phyloP scores from a whole-genome alignment of 176 grass and related monocot genomes.

The Ananas comosus region DNA sequence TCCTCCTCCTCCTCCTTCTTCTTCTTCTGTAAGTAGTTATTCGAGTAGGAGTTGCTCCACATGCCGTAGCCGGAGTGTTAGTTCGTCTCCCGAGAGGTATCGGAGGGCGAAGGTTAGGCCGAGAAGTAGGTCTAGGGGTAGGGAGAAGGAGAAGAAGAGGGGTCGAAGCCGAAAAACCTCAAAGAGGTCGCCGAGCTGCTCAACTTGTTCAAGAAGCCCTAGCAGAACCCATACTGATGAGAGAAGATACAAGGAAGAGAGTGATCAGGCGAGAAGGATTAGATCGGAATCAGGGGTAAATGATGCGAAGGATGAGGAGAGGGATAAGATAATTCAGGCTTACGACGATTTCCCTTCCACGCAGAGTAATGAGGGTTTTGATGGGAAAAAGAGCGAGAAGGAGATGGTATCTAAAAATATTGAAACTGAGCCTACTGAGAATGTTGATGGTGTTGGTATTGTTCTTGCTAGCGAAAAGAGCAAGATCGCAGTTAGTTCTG shows the following conservation, averaged over 20 bases:
- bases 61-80: slow-evolving; percentile 9
- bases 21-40: slow-evolving; percentile 27
- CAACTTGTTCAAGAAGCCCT: slow-evolving; percentile 20
- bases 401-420: slow-evolving; percentile 9
- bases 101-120: slow-evolving; percentile 34
- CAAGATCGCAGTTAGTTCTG: slow-evolving; percentile 13
- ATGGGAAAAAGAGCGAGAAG: slow-evolving; percentile 21
- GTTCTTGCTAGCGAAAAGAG: slow-evolving; percentile 8
- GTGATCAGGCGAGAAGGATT: slow-evolving; percentile 11
- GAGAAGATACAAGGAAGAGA: slow-evolving; percentile 7
- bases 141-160: slow-evolving; percentile 1
- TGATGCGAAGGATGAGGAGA: slow-evolving; percentile 13
- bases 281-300: not conserved
- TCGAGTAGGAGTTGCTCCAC: slow-evolving; percentile 26
- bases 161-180: slow-evolving; percentile 17
- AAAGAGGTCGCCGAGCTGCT: slow-evolving; percentile 30
- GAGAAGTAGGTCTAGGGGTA: slow-evolving; percentile 27
- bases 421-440: slow-evolving; percentile 17
- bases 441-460: slow-evolving; percentile 7
- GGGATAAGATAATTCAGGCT: slow-evolving; percentile 31
- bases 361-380: slow-evolving; percentile 3
- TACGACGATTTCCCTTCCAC: slow-evolving; percentile 21
- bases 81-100: slow-evolving; percentile 24
- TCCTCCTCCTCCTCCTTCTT: slow-evolving; percentile 21
- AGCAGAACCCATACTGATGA: slow-evolving; percentile 27